Base-by-base conservation (phyloP, 768 basidiomycete species). In the Lentinula detonsa region DNA sequence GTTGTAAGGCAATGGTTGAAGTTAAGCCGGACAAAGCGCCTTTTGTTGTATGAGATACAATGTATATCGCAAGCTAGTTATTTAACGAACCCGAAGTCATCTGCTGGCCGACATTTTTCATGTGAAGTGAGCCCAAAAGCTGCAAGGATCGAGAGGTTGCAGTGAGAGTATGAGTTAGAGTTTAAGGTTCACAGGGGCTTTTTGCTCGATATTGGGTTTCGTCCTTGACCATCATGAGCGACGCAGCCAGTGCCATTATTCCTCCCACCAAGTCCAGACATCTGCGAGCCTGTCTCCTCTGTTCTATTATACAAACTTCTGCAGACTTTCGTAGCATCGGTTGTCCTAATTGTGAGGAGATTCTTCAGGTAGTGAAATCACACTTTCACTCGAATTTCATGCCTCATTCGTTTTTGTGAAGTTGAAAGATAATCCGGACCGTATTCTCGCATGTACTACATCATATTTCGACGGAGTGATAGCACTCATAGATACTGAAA, bases 281-380 rank as follows among this genome's bases (percentile, higher is more conserved):
- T 60, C 84, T 95, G 8, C 83, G 96, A 59, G 95, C 96, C 18
- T 99, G 96, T 70, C 81, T 98, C 1, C 81, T 98, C 43, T 99
- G 97, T 73, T 97, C 95, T 0, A 84, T 97, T 63, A 85, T 98
- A 18, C 93, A 93, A 68, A 78, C 86, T 0, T 85, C 93, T 0
- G 76, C 78, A 43, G 96, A 98, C 65, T 99, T 98, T 71, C 78
- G 88, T 46, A 86, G 84, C 66, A 75, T 78, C 21, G 97, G 97
- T 5, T 99, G 97, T 71, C 96, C 96, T 48, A 99, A 99, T 72
- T 99, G 97, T 70, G 96, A 98, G 67, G 93, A 96, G 70, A 80
- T 95, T 65, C 83, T 98, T 72, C 90, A 95, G 80, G 96, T 95
- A 62, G 59, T 35, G 35, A 53, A 5, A 33, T 23, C 34, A 48